Evolutionary conservation across 371 early-diverging fungal species (phyloP), one percentile per base, ranked within the genome.

Genomic region (Chytridium lagenaria): DNA sequence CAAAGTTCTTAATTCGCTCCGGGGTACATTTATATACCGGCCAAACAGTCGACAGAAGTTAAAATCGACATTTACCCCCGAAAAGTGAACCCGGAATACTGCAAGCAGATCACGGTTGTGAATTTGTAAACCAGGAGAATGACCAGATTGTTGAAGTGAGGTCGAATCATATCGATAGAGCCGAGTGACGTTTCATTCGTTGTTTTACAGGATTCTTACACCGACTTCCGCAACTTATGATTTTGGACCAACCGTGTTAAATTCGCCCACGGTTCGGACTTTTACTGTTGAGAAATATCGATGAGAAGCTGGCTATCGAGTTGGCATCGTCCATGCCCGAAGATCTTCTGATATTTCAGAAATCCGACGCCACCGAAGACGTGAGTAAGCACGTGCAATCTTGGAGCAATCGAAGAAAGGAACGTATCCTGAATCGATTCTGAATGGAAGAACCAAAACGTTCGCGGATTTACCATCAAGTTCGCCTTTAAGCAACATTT

Each of bases 31-130:
- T 78, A 85, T 10, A 94, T 98, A 37, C 92, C 92, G 12, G 94
- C 98, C 23, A 88, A 89, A 65, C 90, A 91, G 40, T 86, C 91
- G n/a, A 86, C 91, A 16, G 91, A 93, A 51, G 88, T 96, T 36
- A 95, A 94, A 73, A 82, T 98, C 26, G 97, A 97, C 77, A 91
- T 98, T 52, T 97, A 95, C 78, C 99, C 99, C 1, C 92, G 98
- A n/a, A 97, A 97, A 79, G 92, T 96, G 37, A 98, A 98, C 74
- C 94, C 97, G 0, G 95, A 96, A 59, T 98, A 98, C 79, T 89
- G 95, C 72, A 98, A 98, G 78, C 96, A 98, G 79, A 90, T 98
- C 26, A 95, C 95, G 0, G 87, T 98, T 22, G 92, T 93, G 70
- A 98, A 98, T 77, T 83, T 91, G 59, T 92, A 50, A 97, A 97